These are phyloP conservation scores for Plasmodium ovale DNA, from an alignment of 169 alveolate genomes.

Conservation along the genomic window DNA sequence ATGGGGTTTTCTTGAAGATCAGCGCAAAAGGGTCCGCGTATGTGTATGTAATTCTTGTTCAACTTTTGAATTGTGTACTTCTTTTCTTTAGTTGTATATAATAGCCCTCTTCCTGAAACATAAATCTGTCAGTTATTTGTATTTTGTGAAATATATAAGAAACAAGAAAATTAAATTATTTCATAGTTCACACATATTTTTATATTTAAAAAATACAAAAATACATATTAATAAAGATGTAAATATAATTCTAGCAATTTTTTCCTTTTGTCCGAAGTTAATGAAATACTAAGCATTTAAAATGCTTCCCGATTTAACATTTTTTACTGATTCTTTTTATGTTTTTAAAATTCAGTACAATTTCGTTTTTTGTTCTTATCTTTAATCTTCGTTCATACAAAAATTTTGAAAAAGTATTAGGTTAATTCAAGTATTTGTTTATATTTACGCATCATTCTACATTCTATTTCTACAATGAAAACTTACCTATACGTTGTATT, in stretches of 20 bases:
- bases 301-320: neutral
- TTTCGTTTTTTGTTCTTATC: neutral
- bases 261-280: constrained; percentile 18
- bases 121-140: neutral
- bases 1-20: neutral
- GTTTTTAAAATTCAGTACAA: constrained; percentile 18
- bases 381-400: constrained; percentile 4
- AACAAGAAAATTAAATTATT: neutral
- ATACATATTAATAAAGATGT: constrained; percentile 9
- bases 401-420: constrained; percentile 12
- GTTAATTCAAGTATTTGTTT: constrained; percentile 14
- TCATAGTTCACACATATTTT: constrained; percentile 4
- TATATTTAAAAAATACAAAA: constrained; percentile 18
- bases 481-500: neutral
- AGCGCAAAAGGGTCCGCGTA: neutral
- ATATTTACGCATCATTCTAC: constrained; percentile 1
- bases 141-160: neutral
- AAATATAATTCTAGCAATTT: constrained; percentile 11
- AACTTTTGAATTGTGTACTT: neutral
- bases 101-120: neutral
- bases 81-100: too few relatives aligned
- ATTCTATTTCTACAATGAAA: neutral
- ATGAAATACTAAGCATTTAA: neutral
- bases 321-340: neutral
- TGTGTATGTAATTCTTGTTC: neutral